A percentile compares a stretch with the other conserved stretches of the same genome.
phyloP scores from a whole-genome alignment of 345 rosid genomes.

The Xanthoceras sorbifolium region DNA sequence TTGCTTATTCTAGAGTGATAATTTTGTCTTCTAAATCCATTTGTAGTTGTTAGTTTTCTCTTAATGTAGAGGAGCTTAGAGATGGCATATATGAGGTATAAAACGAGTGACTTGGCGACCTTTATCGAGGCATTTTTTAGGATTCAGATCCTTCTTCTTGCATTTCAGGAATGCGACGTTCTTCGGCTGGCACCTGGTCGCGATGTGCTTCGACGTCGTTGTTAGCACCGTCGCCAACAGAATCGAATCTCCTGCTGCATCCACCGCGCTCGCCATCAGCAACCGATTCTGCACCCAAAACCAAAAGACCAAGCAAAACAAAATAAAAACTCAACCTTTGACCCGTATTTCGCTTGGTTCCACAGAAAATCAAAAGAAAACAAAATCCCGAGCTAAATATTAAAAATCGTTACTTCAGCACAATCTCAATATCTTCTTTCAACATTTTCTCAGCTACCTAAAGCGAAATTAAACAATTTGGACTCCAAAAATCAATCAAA shows the following conservation, averaged over 20 bases:
- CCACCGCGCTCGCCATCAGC: conserved; percentile 76
- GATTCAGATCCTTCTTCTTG: no score
- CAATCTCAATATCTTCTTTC: no score
- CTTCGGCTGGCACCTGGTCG: conserved; percentile 59
- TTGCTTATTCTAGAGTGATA: no score
- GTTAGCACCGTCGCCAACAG: conserved; percentile 90
- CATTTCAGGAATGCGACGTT: conserved; percentile 86
- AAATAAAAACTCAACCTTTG: neutral
- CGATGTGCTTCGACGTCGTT: conserved; percentile 88
- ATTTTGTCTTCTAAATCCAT: no score
- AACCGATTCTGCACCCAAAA: conserved; percentile 14
- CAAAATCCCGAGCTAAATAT: neutral
- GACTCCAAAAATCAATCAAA: neutral
- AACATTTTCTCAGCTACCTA: no score
- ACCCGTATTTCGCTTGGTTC: neutral
- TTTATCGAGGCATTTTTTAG: conserved; percentile 94
- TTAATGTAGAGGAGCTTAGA: no score
- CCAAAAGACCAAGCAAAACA: neutral
- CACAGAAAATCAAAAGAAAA: neutral
- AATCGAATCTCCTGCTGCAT: conserved; percentile 73
- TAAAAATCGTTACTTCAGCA: no score
- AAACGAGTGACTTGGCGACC: conserved; percentile 95
- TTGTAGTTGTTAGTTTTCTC: no score
- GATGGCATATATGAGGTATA: no score
- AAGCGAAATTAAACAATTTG: no score